phyloP scores from a whole-genome alignment of 202 grass and related monocot genomes.

The Brachypodium distachyon region DNA sequence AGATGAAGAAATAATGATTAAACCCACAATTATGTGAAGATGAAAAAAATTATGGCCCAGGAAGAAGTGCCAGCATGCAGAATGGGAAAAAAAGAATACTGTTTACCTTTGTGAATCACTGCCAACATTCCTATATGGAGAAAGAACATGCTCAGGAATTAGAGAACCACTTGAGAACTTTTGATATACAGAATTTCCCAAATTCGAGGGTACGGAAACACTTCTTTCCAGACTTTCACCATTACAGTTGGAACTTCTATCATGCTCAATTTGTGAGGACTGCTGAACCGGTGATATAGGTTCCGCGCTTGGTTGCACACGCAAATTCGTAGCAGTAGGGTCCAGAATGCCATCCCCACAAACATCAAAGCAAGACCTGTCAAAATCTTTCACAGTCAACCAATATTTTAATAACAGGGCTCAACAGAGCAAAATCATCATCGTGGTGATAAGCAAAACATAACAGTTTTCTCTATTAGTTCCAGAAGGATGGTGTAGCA shows the following conservation, averaged over 20 bases:
- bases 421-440: constrained; percentile 14
- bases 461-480: neutral
- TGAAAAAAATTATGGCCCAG: neutral
- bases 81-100: neutral
- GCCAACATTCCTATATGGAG: constrained; percentile 43
- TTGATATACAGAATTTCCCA: constrained; percentile 25
- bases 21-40: neutral
- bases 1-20: neutral
- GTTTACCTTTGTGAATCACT: constrained; percentile 51
- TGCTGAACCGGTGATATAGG: constrained; percentile 28
- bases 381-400: constrained; percentile 21
- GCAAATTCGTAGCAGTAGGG: constrained; percentile 26
- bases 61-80: neutral
- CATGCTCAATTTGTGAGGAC: constrained; percentile 21
- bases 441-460: neutral
- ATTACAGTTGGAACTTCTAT: constrained; percentile 29
- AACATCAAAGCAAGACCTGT: constrained; percentile 88
- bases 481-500: neutral
- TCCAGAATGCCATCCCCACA: constrained; percentile 42
- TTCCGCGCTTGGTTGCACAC: constrained; percentile 24
- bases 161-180: constrained; percentile 77
- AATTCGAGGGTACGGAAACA: constrained; percentile 50
- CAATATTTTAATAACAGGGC: neutral
- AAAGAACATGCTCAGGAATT: constrained; percentile 78
- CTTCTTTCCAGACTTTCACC: constrained; percentile 72